Percentiles rank a stretch among this genome's conserved stretches.
These are phyloP conservation scores for Phytophthora pinifolia DNA, from an alignment of 352 stramenopile species.

Conservation along the genomic window DNA sequence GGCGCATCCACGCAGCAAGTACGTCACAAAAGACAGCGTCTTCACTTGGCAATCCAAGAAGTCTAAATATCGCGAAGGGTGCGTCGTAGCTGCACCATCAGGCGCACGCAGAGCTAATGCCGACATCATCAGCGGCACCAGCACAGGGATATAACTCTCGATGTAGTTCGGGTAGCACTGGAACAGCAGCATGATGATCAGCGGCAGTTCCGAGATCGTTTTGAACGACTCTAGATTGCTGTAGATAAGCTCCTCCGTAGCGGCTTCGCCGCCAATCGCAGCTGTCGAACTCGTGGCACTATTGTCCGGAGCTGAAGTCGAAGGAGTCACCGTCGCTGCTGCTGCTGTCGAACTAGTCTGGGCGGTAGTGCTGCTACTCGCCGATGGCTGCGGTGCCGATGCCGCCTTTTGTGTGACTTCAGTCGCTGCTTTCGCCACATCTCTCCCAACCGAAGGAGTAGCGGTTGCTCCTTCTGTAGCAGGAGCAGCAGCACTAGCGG, in stretches of 20 bases:
- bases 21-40: constrained; percentile 98
- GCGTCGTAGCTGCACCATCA: constrained; percentile 49
- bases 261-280: constrained; percentile 8
- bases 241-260: constrained; percentile 57
- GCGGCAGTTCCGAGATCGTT: constrained; percentile 96
- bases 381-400: constrained; percentile 4
- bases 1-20: constrained; percentile 92
- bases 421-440: constrained; percentile 1
- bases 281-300: constrained; percentile 7
- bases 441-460: constrained; percentile 1
- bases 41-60: constrained; percentile 97
- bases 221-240: constrained; percentile 92
- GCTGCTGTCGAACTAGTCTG: constrained; percentile 8
- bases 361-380: neutral
- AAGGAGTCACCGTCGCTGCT: constrained; percentile 2
- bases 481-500: constrained; percentile 7
- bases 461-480: constrained; percentile 13
- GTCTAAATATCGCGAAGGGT: constrained; percentile 81
- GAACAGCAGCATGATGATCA: constrained; percentile 99
- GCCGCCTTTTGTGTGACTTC: constrained; percentile 6
- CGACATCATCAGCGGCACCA: constrained; percentile 98
- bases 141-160: constrained; percentile 92
- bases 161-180: constrained; percentile 97
- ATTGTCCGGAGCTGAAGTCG: constrained; percentile 12
- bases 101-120: constrained; percentile 88